Conservation (phyloP, 2,329 filamentous ascomycete species). For the Beauveria medogensis region DNA sequence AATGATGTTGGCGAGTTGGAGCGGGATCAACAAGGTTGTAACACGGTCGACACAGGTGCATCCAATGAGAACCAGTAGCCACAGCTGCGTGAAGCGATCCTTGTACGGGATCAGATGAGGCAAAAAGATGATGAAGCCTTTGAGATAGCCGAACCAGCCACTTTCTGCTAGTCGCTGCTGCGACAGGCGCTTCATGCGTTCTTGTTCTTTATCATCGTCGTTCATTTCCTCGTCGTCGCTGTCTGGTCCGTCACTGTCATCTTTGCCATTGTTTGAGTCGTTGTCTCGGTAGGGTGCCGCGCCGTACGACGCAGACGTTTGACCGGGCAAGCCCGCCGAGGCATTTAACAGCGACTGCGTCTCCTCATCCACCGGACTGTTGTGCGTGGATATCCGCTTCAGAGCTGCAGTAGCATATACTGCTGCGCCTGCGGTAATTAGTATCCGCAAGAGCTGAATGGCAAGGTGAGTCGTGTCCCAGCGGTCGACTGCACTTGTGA, state of each 20-base stretch:
- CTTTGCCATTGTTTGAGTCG: background rate
- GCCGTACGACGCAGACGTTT: background rate
- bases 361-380: background rate
- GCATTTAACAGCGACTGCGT: background rate
- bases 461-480: background rate
- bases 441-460: background rate
- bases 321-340: background rate
- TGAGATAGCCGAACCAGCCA: conserved; percentile 20
- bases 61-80: conserved; percentile 16
- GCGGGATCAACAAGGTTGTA: conserved; percentile 19
- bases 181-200: conserved; percentile 18
- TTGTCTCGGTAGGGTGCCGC: background rate
- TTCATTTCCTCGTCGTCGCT: conserved; percentile 9
- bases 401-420: background rate
- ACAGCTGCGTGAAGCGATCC: conserved; percentile 19
- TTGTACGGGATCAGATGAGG: conserved; percentile 20
- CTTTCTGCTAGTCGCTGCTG: conserved; percentile 18
- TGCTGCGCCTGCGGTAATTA: background rate
- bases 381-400: background rate
- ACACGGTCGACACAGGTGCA: conserved; percentile 16
- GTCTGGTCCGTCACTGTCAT: conserved; percentile 4
- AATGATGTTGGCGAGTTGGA: conserved; percentile 19
- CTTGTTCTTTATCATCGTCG: conserved; percentile 17
- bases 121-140: conserved; percentile 18
- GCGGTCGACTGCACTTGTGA: background rate